phyloP scores from a whole-genome alignment of 345 rosid genomes.

The Ceriops zippeliana region DNA sequence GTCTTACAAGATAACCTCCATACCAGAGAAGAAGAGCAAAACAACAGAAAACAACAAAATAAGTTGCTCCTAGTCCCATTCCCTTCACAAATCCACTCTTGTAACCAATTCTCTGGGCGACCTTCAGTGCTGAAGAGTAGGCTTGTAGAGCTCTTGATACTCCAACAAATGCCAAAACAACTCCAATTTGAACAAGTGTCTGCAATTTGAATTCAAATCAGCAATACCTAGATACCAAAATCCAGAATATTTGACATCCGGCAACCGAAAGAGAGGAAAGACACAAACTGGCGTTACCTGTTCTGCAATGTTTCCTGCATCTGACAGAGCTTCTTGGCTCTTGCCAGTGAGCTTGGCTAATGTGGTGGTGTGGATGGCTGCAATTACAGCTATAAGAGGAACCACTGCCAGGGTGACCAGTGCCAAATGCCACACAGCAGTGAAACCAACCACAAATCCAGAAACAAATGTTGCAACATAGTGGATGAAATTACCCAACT shows the following conservation, averaged over 20 bases:
- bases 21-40: conserved; percentile 96
- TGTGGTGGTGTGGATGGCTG: conserved; percentile 73
- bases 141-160: conserved; percentile 78
- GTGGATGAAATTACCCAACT: conserved; percentile 97
- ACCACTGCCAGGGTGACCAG: conserved; percentile 94
- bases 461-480: conserved; percentile 91
- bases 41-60: conserved; percentile 89
- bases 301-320: conserved; percentile 89
- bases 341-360: conserved; percentile 72
- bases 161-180: conserved; percentile 86
- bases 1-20: conserved; percentile 88
- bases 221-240: conserved; percentile 31
- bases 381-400: conserved; percentile 93
- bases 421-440: conserved; percentile 96
- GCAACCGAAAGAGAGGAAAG: not conserved
- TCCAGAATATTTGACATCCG: not conserved
- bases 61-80: conserved; percentile 92
- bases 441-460: conserved; percentile 95
- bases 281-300: conserved; percentile 41
- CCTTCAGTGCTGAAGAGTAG: conserved; percentile 70
- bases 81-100: conserved; percentile 85
- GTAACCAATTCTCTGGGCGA: conserved; percentile 79
- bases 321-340: conserved; percentile 82
- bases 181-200: conserved; percentile 89
- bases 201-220: conserved; percentile 37